Evolutionary conservation across 2,329 filamentous ascomycete species (phyloP).

Genomic region (Moelleriella libera): DNA sequence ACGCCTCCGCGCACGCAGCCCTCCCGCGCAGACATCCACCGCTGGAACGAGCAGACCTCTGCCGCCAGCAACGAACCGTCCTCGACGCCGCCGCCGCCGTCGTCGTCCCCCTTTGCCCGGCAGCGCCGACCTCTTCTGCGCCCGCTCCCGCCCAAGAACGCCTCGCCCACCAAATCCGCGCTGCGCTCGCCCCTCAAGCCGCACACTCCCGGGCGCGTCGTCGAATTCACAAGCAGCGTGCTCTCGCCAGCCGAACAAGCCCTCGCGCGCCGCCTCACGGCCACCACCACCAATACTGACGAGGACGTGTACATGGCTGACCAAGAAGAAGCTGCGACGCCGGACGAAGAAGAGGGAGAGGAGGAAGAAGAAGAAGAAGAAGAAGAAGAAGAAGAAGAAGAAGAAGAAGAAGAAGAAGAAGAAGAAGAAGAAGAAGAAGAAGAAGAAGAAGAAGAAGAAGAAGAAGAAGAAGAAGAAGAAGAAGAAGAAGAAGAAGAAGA

Average conservation of each 20-base stretch:
- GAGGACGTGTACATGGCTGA: constrained; percentile 8
- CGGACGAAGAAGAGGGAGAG: too few relatives aligned
- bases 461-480: background rate
- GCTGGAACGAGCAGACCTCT: constrained; percentile 26
- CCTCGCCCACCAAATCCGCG: constrained; percentile 42
- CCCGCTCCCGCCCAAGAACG: constrained; percentile 33
- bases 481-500: too few relatives aligned
- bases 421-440: background rate
- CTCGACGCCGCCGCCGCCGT: constrained; percentile 16
- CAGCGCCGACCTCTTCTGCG: constrained; percentile 18
- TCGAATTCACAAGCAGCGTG: constrained; percentile 40
- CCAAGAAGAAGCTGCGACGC: constrained; percentile 12
- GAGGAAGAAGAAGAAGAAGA: too few relatives aligned
- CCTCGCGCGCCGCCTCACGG: constrained; percentile 10
- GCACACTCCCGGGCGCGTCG: constrained; percentile 41
- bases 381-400: too few relatives aligned
- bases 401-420: background rate
- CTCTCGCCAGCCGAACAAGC: constrained; percentile 30
- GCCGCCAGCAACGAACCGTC: constrained; percentile 20
- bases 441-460: too few relatives aligned
- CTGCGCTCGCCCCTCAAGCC: constrained; percentile 43
- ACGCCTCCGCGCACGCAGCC: constrained; percentile 28
- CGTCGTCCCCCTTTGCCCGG: too few relatives aligned
- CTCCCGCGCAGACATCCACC: constrained; percentile 24
- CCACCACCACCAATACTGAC: constrained; percentile 1